Base-by-base conservation (phyloP, 192 early-diverging fungal species). In the Linnemannia zychae region DNA sequence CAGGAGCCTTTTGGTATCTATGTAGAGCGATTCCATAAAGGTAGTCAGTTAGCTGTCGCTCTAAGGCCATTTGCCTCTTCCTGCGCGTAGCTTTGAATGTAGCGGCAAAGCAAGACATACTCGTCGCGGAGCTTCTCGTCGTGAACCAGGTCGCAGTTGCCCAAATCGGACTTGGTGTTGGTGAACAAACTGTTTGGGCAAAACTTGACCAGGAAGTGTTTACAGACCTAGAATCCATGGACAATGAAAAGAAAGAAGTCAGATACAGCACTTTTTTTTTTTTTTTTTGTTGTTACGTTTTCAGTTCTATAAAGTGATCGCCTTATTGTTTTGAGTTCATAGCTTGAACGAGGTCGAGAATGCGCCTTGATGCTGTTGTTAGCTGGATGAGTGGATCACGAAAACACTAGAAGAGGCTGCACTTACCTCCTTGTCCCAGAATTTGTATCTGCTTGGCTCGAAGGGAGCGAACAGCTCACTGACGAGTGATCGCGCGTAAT, bases 161-260 rank as follows among this genome's bases (percentile, higher is more conserved):
- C 94, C 79, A 96, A 90, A 78, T 96, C 95, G 31, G 94, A 94
- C 87, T 97, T 97, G 7, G 96, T 97, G 86, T 97, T 97, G 74
- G 93, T 93, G 87, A 97, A 97, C n/a, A 95, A 88, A 69, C 93
- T 91, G 71, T 92, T 91, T 31, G 96, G 95, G 73, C 96, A 97
- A 73, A 96, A 96, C 57, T 92, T 92, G n/a, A 96, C 95, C 63
- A 96, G 86, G 79, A 94, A 93, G 79, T 96, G 88, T 71, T 95
- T 96, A 82, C 95, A 96, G 48, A 96, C 92, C 89, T 92, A 79
- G 7, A 0, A 76, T 12, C 63, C 15, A 36, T 37, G 34, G 34
- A 7, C 22, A 34, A 13, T 12, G 9, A n/a, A 15, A 1, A 37
- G 2, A 6, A 28, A 22, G 34, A 33, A 28, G 37, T 20, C 13